These are phyloP conservation scores for Decorospora gaudefroyi DNA, from an alignment of 2,329 filamentous ascomycete species.

Conservation along the genomic window DNA sequence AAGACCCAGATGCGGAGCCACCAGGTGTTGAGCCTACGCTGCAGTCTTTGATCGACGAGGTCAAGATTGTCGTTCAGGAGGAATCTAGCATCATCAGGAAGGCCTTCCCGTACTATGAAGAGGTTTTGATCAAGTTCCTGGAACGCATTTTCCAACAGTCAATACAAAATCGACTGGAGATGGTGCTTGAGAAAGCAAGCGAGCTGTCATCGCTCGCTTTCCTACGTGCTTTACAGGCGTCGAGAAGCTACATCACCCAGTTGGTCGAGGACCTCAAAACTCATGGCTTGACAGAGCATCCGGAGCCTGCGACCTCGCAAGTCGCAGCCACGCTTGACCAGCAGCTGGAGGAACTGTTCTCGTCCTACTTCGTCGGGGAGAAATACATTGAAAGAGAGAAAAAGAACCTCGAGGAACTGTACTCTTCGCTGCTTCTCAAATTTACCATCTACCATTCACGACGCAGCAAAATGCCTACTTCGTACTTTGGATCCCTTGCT, in stretches of 20 bases:
- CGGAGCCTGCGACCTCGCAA: constrained; percentile 84
- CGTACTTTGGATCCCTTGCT: constrained; percentile 89
- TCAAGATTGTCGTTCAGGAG: constrained; percentile 93
- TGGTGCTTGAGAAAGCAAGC: constrained; percentile 93
- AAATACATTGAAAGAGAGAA: constrained; percentile 69
- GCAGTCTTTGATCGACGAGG: constrained; percentile 90
- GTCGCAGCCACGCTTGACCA: constrained; percentile 73
- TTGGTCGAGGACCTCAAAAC: constrained; percentile 91
- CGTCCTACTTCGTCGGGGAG: constrained; percentile 67
- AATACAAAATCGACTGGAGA: constrained; percentile 91
- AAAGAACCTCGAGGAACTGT: constrained; percentile 74
- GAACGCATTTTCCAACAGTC: constrained; percentile 98
- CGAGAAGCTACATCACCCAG: constrained; percentile 82
- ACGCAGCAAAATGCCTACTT: constrained; percentile 84
- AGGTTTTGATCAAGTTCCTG: constrained; percentile 88
- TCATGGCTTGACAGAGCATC: constrained; percentile 93
- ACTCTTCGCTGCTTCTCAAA: constrained; percentile 92
- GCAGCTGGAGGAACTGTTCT: constrained; percentile 68
- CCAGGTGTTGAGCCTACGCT: constrained; percentile 90
- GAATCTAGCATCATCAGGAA: constrained; percentile 96
- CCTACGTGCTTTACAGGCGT: constrained; percentile 85
- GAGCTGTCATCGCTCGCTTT: constrained; percentile 91
- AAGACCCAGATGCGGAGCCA: constrained; percentile 90
- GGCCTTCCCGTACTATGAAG: constrained; percentile 94
- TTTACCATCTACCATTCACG: constrained; percentile 93